Percentiles rank a stretch among this genome's conserved stretches.
phyloP scores from a whole-genome alignment of 805 yeast species.

The Yamadazyma paraphyllophila region DNA sequence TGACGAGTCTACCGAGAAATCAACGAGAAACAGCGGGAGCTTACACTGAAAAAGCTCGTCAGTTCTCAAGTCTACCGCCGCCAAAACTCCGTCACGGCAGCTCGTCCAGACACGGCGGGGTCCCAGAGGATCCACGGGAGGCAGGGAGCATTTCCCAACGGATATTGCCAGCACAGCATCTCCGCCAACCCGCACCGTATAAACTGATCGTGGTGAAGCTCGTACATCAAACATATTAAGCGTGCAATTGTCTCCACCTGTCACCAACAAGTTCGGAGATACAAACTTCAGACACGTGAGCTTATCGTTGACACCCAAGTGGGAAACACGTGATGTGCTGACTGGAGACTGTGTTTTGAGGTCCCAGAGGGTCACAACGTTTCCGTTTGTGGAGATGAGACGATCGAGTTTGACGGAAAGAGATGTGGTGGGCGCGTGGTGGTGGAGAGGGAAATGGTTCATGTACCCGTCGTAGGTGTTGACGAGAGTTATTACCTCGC shows the following conservation, averaged over 20 bases:
- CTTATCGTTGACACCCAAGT: slow-evolving; percentile 13
- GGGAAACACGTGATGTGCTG: not conserved
- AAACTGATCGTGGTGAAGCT: slow-evolving; percentile 9
- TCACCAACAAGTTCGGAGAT: slow-evolving; percentile 18
- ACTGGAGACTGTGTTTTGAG: slow-evolving; percentile 10
- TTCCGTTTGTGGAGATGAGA: slow-evolving; percentile 10
- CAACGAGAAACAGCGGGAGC: slow-evolving; percentile 9
- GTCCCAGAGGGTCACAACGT: slow-evolving; percentile 22
- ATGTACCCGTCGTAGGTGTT: slow-evolving; percentile 4
- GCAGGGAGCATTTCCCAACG: slow-evolving; percentile 9
- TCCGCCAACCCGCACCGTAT: slow-evolving; percentile 13
- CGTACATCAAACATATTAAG: slow-evolving; percentile 25
- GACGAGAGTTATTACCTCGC: not conserved
- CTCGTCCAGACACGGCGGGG: slow-evolving; percentile 15
- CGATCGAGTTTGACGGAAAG: not conserved
- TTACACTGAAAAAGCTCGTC: slow-evolving; percentile 13
- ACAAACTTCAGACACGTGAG: slow-evolving; percentile 22
- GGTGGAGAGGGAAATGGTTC: slow-evolving; percentile 2
- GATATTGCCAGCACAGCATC: not conserved
- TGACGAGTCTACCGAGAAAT: slow-evolving; percentile 6
- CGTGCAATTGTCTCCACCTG: slow-evolving; percentile 26
- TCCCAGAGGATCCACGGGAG: slow-evolving; percentile 8
- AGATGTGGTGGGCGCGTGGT: slow-evolving; percentile 7
- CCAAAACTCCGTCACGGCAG: slow-evolving; percentile 22
- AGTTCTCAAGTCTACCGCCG: slow-evolving; percentile 23